These are phyloP conservation scores for Spathaspora gorwiae DNA, from an alignment of 805 yeast genomes.

Conservation along the genomic window DNA sequence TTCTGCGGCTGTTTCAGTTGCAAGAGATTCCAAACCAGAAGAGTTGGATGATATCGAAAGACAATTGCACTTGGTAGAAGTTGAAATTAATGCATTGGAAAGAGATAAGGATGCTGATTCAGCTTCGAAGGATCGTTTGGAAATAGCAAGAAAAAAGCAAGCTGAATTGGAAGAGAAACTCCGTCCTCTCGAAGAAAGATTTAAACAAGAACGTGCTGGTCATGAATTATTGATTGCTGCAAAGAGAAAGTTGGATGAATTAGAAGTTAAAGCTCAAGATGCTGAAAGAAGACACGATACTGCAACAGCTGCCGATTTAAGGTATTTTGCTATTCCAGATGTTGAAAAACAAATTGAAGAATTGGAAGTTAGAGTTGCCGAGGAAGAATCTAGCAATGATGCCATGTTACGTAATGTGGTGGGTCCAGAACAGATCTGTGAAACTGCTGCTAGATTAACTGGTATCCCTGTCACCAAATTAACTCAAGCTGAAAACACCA, in stretches of 20 bases:
- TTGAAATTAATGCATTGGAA: constrained; percentile 94
- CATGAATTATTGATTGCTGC: constrained; percentile 87
- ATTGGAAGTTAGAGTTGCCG: constrained; percentile 73
- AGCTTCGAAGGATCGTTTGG: constrained; percentile 80
- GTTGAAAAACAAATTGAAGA: constrained; percentile 68
- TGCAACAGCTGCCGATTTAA: constrained; percentile 89
- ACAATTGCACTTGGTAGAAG: constrained; percentile 84
- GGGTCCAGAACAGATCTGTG: constrained; percentile 88
- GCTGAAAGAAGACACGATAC: constrained; percentile 97
- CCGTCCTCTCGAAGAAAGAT: constrained; percentile 80
- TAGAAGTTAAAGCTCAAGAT: constrained; percentile 87
- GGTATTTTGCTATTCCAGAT: constrained; percentile 97
- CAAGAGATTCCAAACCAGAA: constrained; percentile 96
- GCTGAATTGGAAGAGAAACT: constrained; percentile 83
- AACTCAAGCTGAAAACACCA: constrained; percentile 91
- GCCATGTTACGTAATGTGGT: constrained; percentile 84
- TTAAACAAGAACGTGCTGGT: constrained; percentile 81
- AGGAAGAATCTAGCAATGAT: constrained; percentile 57
- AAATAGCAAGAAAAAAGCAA: constrained; percentile 69
- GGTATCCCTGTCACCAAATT: constrained; percentile 95
- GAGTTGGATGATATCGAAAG: constrained; percentile 92
- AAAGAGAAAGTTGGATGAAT: constrained; percentile 85
- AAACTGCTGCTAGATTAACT: constrained; percentile 92
- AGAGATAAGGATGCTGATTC: constrained; percentile 86
- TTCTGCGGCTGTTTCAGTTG: constrained; percentile 96